Evolutionary conservation across 202 grass and related monocot genomes (phyloP).

Genomic region (Schoenoplectus tabernaemontani): DNA sequence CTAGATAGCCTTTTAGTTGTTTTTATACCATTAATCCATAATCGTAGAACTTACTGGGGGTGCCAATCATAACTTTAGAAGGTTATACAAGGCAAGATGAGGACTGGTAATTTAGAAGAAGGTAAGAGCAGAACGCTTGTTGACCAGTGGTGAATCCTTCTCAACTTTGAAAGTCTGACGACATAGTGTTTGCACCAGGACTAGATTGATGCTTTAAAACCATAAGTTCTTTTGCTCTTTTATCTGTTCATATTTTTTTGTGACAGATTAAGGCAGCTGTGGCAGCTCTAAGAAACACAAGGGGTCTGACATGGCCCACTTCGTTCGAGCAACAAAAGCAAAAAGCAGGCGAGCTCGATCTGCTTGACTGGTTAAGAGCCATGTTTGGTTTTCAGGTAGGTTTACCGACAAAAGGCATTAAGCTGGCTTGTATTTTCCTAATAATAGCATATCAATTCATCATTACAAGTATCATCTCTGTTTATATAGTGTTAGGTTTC

Average conservation of each 20-base stretch:
- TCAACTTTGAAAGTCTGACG: neutral
- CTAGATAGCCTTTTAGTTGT: neutral
- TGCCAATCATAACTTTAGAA: neutral
- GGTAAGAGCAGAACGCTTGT: neutral
- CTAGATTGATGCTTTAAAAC: neutral
- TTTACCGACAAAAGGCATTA: neutral
- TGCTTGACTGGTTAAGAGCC: slow-evolving; percentile 89
- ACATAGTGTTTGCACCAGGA: neutral
- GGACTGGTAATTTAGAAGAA: neutral
- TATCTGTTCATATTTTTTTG: neutral
- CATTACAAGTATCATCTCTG: neutral
- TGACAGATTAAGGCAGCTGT: slow-evolving; percentile 92
- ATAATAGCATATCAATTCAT: neutral
- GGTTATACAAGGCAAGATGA: neutral
- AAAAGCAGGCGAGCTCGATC: slow-evolving; percentile 68
- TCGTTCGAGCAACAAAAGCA: slow-evolving; percentile 71
- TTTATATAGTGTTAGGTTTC: neutral
- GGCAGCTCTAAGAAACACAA: slow-evolving; percentile 43
- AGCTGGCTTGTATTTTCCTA: neutral
- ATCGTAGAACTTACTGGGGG: neutral
- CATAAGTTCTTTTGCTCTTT: neutral
- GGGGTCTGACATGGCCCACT: slow-evolving; percentile 72
- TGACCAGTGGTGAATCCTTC: neutral
- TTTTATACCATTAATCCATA: neutral
- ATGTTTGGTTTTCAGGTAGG: slow-evolving; percentile 99